Evolutionary conservation across 129 eudicot species (phyloP), one percentile per base, ranked within the genome.

Genomic region (Ambrosia trifida): DNA sequence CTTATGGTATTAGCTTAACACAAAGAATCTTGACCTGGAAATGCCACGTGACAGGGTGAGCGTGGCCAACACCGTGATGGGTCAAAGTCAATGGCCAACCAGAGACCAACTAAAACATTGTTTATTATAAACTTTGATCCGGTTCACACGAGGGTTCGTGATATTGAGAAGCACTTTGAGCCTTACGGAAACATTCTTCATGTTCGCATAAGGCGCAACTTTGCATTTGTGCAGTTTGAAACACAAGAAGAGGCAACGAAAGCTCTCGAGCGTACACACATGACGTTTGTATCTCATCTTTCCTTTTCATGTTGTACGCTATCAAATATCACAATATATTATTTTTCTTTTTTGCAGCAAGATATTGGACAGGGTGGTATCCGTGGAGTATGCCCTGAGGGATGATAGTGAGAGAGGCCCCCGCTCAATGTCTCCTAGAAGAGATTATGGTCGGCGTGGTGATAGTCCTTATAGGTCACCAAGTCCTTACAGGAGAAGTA

Each of bases 81-180:
- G 3, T 81, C 88, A n/a, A 89, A 82, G 79, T 77, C 83, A 52
- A 64, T 80, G 62, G 79, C 81, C 8, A 92, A 87, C 72, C 93
- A 85, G 73, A 87, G 91, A 52, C 97, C 98, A 36, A 94, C 98
- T n/a, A 89, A 87, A 58, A 89, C 98, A 17, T 59, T 94, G 80
- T 94, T 94, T 75, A 96, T 94, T 33, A 94, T 94, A 13, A 94
- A 94, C 89, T 94, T 94, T 75, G 98, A 94, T 68, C 97, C 97
- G 33, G 62, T 82, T 3, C 71, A 54, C 53, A 89, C 98, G 1
- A 64, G 87, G 65, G 82, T 80, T 28, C 82, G 76, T 33, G 98
- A 94, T 76, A 79, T 94, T 5, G 97, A 94, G 71, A 78, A 83
- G 28, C 98, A 94, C 83, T 94, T 89, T 70, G 96, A 89, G 31